Evolutionary conservation across 2,329 filamentous ascomycete species (phyloP).

Genomic region (Aspergillus persii): DNA sequence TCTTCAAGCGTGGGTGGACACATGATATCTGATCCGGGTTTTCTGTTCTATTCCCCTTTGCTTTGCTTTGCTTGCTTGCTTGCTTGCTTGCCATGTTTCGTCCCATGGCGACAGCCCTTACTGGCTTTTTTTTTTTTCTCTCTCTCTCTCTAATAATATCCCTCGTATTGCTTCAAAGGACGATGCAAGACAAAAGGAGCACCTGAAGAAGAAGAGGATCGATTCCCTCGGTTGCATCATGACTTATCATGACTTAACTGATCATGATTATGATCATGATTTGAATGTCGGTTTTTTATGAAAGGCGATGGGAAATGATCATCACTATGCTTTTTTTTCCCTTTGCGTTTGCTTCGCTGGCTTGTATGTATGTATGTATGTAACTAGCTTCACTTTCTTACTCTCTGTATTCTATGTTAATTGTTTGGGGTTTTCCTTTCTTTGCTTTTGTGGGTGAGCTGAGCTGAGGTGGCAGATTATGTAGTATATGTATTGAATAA

Average conservation of each 20-base stretch:
- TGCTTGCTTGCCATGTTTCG: neutral
- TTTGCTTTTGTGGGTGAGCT: too few relatives aligned
- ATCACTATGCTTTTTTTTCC: neutral
- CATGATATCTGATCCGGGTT: slow-evolving; percentile 5
- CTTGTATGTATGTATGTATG: too few relatives aligned
- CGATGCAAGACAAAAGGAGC: neutral
- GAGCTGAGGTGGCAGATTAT: too few relatives aligned
- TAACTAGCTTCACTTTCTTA: too few relatives aligned
- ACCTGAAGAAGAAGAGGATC: neutral
- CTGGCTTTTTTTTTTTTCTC: neutral
- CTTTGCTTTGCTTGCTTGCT: neutral
- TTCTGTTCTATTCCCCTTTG: slow-evolving; percentile 8
- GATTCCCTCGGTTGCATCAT: neutral
- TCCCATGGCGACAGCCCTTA: neutral
- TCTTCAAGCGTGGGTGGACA: slow-evolving; percentile 15
- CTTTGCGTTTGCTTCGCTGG: too few relatives aligned
- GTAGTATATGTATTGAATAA: too few relatives aligned
- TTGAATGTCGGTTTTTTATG: slow-evolving; percentile 7
- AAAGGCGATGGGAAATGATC: slow-evolving; percentile 7
- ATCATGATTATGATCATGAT: neutral
- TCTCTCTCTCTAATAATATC: neutral
- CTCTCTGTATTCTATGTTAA: too few relatives aligned
- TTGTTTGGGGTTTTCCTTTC: too few relatives aligned
- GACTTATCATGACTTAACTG: too few relatives aligned
- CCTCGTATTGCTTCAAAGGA: neutral